Base-by-base conservation (phyloP, 2,329 filamentous ascomycete genomes). In the Fonsecaea nubica region DNA sequence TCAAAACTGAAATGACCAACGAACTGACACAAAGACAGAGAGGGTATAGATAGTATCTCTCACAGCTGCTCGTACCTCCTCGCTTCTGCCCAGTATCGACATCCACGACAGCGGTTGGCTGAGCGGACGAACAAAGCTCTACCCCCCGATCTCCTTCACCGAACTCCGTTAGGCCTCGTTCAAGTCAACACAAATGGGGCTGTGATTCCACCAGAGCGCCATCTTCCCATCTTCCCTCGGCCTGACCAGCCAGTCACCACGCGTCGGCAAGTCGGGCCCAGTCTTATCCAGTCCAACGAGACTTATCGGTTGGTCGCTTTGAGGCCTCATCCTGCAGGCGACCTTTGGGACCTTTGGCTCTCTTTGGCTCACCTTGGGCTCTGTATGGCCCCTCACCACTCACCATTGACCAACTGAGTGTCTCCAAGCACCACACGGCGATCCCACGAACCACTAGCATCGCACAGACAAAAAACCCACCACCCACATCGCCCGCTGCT, bases 251-350 rank as follows among this genome's bases (percentile, higher is more conserved):
- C 62, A 64, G 55, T 60, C 62, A 50, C 21, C 33, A 38, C 35
- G 48, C 52, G 30, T 57, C 60, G 57, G 52, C 33, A 21, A 36
- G 55, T 58, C 55, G 55, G 55, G n/a, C 40, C 40, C 40, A 45
- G 5, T 45, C 40, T 45, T 45, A 45, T 45, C 40, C 40, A 45
- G 40, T 45, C 40, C 5, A 45, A 45, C 10, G 12, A 13, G 30
- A 18, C 55, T 30, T 36, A 40, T 36, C 36, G 32, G 35, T 58
- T 58, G 45, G 45, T 30, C 18, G 45, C 55, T 50, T 21, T 54
- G 36, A 21, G 50, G 36, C 57, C 36, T 61, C 25, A 45, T 61
- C n/a, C 62, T 66, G 63, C 63, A 60, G 64, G 58, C 56, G 32
- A 55, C 57, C 63, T 55, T 55, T 55, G 30, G 25, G 58, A 54